Conservation (phyloP, 768 basidiomycete species). For the Panellus pusillus region DNA sequence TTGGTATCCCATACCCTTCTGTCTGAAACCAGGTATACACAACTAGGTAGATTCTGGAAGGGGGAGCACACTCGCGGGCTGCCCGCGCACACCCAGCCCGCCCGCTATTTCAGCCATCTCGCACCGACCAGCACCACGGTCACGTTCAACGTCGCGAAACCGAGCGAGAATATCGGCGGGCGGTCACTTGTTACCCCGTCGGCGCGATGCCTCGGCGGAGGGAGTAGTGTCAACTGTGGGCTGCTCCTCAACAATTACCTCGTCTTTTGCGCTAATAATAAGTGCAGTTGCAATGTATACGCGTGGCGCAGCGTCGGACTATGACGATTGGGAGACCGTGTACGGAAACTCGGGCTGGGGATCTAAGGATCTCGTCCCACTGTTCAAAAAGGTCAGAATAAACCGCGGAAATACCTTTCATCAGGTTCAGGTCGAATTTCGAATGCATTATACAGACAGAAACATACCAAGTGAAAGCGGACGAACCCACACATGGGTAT, state of each 20-base stretch:
- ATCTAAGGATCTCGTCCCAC: conserved; percentile 41
- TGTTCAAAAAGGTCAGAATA: conserved; percentile 39
- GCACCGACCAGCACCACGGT: conserved; percentile 35
- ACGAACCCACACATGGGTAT: conserved; percentile 35
- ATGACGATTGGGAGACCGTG: conserved; percentile 44
- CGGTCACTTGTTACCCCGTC: conserved; percentile 32
- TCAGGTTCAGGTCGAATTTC: background rate
- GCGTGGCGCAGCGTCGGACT: conserved; percentile 45
- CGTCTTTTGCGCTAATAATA: background rate
- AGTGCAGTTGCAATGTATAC: conserved; percentile 37
- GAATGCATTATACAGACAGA: conserved; percentile 30
- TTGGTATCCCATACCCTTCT: conserved; percentile 24
- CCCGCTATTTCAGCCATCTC: conserved; percentile 35
- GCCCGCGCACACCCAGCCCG: conserved; percentile 41
- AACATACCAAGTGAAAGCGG: conserved; percentile 33
- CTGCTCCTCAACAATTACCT: background rate
- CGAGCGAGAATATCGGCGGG: conserved; percentile 31
- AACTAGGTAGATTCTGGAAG: conserved; percentile 38
- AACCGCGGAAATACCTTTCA: background rate
- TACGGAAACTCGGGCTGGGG: conserved; percentile 46
- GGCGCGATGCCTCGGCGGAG: conserved; percentile 46
- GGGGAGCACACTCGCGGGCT: conserved; percentile 39
- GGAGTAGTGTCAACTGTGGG: conserved; percentile 47
- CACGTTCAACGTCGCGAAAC: conserved; percentile 34
- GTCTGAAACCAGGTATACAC: background rate